phyloP scores from a whole-genome alignment of 2,329 filamentous ascomycete genomes.

The Alternaria triticimaculans region DNA sequence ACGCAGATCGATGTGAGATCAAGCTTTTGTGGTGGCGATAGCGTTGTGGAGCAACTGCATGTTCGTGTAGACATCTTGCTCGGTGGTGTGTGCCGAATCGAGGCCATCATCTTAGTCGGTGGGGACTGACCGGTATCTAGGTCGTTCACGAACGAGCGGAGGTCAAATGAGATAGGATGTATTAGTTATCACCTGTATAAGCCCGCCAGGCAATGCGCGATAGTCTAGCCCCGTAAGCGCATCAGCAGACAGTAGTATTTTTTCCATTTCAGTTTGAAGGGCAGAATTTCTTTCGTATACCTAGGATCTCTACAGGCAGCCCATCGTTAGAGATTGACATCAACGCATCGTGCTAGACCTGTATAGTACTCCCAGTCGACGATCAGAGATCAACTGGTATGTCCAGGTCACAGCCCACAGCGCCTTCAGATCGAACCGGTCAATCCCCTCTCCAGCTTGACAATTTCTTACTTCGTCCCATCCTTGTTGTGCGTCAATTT shows the following conservation, averaged over 20 bases:
- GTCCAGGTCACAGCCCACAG: not conserved
- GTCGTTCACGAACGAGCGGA: not conserved
- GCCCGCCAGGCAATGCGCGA: not conserved
- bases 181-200: not conserved
- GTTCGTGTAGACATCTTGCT: not conserved
- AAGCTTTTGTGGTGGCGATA: constrained; percentile 1
- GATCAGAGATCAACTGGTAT: not conserved
- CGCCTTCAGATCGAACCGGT: too few relatives aligned
- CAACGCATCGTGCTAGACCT: not conserved
- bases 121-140: not conserved
- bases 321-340: not conserved
- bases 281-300: not conserved
- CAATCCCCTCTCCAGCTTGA: not conserved
- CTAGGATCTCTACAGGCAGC: not conserved
- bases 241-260: not conserved
- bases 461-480: not conserved
- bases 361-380: not conserved
- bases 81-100: not conserved
- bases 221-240: not conserved
- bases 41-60: not conserved
- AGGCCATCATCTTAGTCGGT: not conserved
- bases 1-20: not conserved
- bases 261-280: not conserved
- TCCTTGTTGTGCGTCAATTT: not conserved
- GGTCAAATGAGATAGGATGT: not conserved